phyloP scores from a whole-genome alignment of 805 yeast species.

The Ogataea ramenticola region DNA sequence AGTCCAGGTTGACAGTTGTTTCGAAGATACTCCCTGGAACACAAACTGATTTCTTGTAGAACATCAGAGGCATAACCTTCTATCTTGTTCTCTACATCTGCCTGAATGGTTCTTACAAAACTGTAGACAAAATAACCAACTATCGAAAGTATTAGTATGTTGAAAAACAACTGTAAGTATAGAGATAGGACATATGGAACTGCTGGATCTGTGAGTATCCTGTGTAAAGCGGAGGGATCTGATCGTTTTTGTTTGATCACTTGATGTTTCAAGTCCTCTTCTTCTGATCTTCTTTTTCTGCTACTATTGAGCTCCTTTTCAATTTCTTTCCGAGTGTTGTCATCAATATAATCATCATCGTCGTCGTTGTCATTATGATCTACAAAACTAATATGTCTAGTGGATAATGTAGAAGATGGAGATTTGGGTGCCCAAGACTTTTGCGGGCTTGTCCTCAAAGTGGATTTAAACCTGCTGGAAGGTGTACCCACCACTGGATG shows the following conservation, averaged over 20 bases:
- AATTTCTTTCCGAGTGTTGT: background rate
- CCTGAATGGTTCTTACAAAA: constrained; percentile 43
- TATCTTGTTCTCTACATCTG: constrained; percentile 66
- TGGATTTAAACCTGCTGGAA: background rate
- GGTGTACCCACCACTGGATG: background rate
- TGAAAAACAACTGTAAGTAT: constrained; percentile 59
- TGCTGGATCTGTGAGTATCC: constrained; percentile 31
- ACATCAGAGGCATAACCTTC: constrained; percentile 55
- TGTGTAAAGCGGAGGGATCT: background rate
- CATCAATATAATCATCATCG: background rate
- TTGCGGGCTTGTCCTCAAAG: background rate
- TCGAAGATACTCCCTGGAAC: constrained; percentile 60
- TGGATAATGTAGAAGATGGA: background rate
- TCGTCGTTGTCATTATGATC: background rate
- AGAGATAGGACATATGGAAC: constrained; percentile 51
- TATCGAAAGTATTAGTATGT: constrained; percentile 42
- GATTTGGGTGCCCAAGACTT: background rate
- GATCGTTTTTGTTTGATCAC: background rate
- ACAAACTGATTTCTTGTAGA: constrained; percentile 54
- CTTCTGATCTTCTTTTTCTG: background rate
- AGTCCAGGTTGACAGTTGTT: constrained; percentile 63
- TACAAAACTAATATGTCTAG: background rate
- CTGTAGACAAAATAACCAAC: constrained; percentile 44
- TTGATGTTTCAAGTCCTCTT: background rate
- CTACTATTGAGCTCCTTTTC: background rate